Evolutionary conservation across 2,329 filamentous ascomycete genomes (phyloP).

Genomic region (Trichoderma oligosporum): DNA sequence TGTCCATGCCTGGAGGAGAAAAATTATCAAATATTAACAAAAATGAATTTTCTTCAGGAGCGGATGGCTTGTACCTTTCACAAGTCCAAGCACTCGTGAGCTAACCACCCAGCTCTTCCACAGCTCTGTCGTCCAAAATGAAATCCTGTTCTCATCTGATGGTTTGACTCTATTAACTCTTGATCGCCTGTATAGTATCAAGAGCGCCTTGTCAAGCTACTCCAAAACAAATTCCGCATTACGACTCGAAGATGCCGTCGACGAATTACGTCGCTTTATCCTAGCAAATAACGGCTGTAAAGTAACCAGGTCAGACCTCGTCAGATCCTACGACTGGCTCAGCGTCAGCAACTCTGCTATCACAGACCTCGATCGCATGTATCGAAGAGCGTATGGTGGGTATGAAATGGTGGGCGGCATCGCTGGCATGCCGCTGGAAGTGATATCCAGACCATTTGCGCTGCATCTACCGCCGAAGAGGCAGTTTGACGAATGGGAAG

Average conservation of each 20-base stretch:
- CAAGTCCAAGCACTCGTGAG: slow-evolving; percentile 41
- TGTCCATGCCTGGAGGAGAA: background rate
- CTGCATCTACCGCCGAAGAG: background rate
- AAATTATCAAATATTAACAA: background rate
- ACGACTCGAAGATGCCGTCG: slow-evolving; percentile 57
- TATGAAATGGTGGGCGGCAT: slow-evolving; percentile 44
- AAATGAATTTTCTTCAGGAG: slow-evolving; percentile 29
- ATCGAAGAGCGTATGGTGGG: slow-evolving; percentile 54
- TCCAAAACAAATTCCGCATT: slow-evolving; percentile 42
- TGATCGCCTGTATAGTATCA: slow-evolving; percentile 63
- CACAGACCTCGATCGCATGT: slow-evolving; percentile 53
- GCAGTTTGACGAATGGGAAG: slow-evolving; percentile 24
- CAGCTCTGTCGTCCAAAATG: slow-evolving; percentile 56
- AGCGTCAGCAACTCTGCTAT: slow-evolving; percentile 49
- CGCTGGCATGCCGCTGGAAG: slow-evolving; percentile 31
- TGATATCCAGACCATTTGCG: background rate
- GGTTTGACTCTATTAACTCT: slow-evolving; percentile 58
- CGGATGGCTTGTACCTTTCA: slow-evolving; percentile 43
- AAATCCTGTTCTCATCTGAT: slow-evolving; percentile 57
- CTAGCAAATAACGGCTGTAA: slow-evolving; percentile 49
- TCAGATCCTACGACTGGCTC: slow-evolving; percentile 56
- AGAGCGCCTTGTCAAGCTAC: slow-evolving; percentile 56
- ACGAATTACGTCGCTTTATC: slow-evolving; percentile 58
- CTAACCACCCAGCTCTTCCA: slow-evolving; percentile 51
- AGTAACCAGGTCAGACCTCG: slow-evolving; percentile 49